Evolutionary conservation across 2,329 filamentous ascomycete genomes (phyloP).

Genomic region (Fusarium temperatum): DNA sequence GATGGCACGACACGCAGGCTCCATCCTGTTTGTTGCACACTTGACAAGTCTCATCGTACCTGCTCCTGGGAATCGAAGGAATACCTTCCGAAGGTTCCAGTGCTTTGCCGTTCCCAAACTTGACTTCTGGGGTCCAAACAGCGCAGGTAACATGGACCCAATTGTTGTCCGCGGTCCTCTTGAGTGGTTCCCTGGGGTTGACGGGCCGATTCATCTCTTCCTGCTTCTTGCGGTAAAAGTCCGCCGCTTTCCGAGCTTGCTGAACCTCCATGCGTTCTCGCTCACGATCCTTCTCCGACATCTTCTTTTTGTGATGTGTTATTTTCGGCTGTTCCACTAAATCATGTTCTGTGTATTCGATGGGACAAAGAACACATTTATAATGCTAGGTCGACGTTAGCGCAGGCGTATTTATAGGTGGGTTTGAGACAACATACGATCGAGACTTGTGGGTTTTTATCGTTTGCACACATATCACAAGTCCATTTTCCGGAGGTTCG

Average conservation of each 20-base stretch:
- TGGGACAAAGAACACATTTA: constrained; percentile 90
- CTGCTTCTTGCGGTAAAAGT: constrained; percentile 85
- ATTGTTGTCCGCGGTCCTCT: constrained; percentile 94
- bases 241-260: constrained; percentile 78
- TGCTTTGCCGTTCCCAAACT: constrained; percentile 85
- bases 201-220: constrained; percentile 83
- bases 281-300: constrained; percentile 86
- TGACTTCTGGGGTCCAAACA: constrained; percentile 90
- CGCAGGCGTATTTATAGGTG: constrained; percentile 35
- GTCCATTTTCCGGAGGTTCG: constrained; percentile 83
- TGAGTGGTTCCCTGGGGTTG: constrained; percentile 88
- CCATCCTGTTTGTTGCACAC: constrained; percentile 78
- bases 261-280: constrained; percentile 88
- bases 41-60: constrained; percentile 83
- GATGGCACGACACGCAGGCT: constrained; percentile 85
- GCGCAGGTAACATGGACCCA: constrained; percentile 98
- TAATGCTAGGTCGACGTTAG: constrained; percentile 69
- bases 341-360: constrained; percentile 82
- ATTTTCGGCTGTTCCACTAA: constrained; percentile 75
- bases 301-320: constrained; percentile 79
- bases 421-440: constrained; percentile 66
- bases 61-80: constrained; percentile 76
- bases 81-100: constrained; percentile 91
- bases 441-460: constrained; percentile 91
- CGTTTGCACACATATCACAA: constrained; percentile 95